A percentile compares a stretch with the other conserved stretches of the same genome.
phyloP scores from a whole-genome alignment of 495 filamentous ascomycete genomes.

The Aspergillus sparsus region DNA sequence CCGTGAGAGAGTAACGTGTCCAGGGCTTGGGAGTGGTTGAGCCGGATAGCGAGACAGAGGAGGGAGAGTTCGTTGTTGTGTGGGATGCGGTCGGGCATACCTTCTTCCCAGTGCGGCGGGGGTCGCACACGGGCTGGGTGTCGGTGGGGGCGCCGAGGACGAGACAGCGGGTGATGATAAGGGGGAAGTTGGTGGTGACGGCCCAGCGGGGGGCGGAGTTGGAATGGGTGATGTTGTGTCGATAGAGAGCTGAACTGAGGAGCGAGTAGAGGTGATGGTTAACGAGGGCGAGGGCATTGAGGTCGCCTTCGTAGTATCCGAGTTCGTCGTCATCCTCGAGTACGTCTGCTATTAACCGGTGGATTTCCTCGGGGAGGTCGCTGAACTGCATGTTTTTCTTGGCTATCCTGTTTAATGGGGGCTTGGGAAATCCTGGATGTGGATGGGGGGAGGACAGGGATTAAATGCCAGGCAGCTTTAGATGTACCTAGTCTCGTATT shows the following conservation, averaged over 20 bases:
- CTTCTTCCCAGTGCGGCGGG: not conserved
- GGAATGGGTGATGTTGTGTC: not conserved
- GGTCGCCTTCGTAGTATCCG: not conserved
- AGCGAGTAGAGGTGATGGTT: not conserved
- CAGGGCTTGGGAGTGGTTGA: not conserved
- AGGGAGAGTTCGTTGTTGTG: not conserved
- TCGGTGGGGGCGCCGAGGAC: not conserved
- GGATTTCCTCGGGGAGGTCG: not conserved
- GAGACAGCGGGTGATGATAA: not conserved
- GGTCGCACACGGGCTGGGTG: not conserved
- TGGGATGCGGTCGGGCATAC: not conserved
- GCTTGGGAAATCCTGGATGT: not conserved
- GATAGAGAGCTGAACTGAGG: not conserved
- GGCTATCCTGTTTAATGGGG: not conserved
- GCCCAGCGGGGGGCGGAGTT: not conserved
- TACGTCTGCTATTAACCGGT: not conserved
- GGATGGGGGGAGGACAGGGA: not conserved
- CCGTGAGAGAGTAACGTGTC: no score
- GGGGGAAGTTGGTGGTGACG: not conserved
- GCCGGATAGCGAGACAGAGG: not conserved
- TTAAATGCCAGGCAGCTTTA: not conserved
- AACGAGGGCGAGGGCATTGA: not conserved
- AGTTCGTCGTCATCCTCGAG: no score
- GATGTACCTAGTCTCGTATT: not conserved
- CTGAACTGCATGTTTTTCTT: not conserved